Percentiles rank a stretch among this genome's conserved stretches.
Conservation (phyloP, 768 basidiomycete genomes). For the Rhodosporidiobolus odoratus region DNA sequence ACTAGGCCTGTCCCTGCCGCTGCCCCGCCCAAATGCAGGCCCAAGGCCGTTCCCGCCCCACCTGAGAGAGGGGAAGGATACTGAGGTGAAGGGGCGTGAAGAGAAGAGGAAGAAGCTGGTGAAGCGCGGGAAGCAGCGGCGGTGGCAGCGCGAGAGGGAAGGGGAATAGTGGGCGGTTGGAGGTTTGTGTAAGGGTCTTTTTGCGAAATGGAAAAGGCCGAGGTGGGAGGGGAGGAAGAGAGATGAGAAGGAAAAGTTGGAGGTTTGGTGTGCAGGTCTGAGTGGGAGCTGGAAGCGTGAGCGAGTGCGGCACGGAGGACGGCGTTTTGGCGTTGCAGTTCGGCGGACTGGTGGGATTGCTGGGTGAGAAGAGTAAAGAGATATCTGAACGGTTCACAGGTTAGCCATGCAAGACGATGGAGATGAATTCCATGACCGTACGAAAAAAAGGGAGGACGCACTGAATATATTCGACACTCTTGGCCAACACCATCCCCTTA, state of each 20-base stretch:
- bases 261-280: background rate
- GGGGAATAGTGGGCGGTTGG: too few species aligned
- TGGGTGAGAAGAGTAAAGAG: conserved; percentile 34
- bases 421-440: background rate
- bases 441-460: conserved; percentile 5
- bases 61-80: too few species aligned
- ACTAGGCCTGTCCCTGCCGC: too few species aligned
- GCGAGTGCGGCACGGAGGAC: background rate
- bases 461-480: conserved; percentile 67
- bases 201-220: background rate
- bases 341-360: conserved; percentile 22
- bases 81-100: too few species aligned
- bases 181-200: background rate
- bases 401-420: background rate
- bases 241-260: background rate
- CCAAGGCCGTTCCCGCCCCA: too few species aligned
- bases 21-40: too few species aligned
- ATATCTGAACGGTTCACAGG: conserved; percentile 1
- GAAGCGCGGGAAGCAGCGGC: too few species aligned
- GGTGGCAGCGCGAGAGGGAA: too few species aligned
- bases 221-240: background rate
- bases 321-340: conserved; percentile 28
- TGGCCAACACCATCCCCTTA: conserved; percentile 87
- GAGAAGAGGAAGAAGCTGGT: too few species aligned
- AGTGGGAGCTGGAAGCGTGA: too few species aligned